Conservation (phyloP, 306 rosid genomes). For the Castanea mollissima region DNA sequence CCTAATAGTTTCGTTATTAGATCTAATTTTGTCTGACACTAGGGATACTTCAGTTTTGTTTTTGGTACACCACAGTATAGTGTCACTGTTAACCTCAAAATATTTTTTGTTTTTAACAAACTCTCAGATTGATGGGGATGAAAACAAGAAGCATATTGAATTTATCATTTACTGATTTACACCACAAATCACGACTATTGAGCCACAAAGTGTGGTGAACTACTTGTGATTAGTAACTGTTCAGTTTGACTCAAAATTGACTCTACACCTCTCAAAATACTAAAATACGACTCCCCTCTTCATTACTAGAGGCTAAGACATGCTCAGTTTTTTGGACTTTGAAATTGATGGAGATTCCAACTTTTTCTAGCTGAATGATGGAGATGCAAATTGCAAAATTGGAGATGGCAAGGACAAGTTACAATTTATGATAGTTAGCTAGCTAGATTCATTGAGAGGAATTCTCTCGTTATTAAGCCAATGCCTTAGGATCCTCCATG, state of each 20-base stretch:
- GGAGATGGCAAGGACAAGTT: background rate
- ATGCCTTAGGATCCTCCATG: background rate
- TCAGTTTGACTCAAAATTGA: background rate
- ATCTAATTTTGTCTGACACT: background rate
- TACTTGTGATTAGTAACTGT: background rate
- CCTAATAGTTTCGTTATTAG: background rate
- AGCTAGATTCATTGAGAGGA: background rate
- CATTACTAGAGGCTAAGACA: background rate
- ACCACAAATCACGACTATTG: background rate
- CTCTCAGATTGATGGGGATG: background rate
- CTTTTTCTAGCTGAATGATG: background rate
- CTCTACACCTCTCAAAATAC: background rate
- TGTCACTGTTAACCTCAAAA: background rate
- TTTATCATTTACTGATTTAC: background rate
- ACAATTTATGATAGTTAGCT: background rate
- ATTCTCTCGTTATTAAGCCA: background rate
- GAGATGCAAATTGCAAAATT: background rate
- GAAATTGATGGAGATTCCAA: background rate
- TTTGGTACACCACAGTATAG: background rate
- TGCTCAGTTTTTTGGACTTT: background rate
- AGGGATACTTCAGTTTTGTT: background rate
- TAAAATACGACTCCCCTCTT: background rate
- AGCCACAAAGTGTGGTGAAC: background rate
- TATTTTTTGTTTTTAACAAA: background rate
- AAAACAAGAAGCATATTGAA: background rate